Conservation (phyloP, 1,284 basidiomycete species). For the Heterobasidion annosum region DNA sequence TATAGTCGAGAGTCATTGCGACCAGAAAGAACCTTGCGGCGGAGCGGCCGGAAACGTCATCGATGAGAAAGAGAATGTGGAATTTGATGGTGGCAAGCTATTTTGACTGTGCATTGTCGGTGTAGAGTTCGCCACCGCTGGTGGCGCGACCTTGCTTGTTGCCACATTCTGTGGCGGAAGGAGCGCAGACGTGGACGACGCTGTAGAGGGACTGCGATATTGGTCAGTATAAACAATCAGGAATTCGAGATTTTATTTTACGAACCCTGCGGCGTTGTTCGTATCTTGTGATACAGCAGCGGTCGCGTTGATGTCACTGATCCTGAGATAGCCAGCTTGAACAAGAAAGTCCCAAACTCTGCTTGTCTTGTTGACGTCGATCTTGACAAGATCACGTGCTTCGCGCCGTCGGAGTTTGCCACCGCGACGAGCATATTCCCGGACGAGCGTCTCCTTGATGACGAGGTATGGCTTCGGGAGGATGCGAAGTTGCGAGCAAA, state of each 20-base stretch:
- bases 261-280: not conserved
- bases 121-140: not conserved
- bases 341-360: constrained; percentile 86
- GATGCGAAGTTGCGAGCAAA: constrained; percentile 85
- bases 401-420: constrained; percentile 81
- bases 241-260: not conserved
- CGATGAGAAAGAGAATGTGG: not conserved
- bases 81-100: not conserved
- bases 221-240: not conserved
- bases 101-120: not conserved
- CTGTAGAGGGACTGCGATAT: not conserved
- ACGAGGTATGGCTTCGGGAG: constrained; percentile 88
- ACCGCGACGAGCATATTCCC: constrained; percentile 85
- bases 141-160: not conserved
- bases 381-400: constrained; percentile 82
- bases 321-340: constrained; percentile 66
- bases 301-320: constrained; percentile 15
- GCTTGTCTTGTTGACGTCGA: constrained; percentile 88
- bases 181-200: not conserved
- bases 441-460: constrained; percentile 87
- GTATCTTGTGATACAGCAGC: not conserved
- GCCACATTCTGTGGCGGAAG: not conserved
- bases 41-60: not conserved
- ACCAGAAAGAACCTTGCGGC: not conserved
- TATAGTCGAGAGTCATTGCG: not conserved